Conservation (phyloP, 768 basidiomycete species). For the Russula brevipes region DNA sequence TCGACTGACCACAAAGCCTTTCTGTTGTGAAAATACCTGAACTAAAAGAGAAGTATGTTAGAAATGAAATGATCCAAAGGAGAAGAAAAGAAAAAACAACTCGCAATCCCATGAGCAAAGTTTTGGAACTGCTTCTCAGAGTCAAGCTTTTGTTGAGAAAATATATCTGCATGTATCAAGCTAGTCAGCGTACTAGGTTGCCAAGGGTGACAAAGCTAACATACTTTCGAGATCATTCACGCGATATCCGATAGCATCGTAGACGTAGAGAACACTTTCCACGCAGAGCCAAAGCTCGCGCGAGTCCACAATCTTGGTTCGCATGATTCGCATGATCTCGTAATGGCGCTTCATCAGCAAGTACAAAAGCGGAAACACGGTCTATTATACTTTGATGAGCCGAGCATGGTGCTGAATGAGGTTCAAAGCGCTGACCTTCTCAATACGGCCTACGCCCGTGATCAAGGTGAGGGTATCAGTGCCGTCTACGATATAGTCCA, state of each 20-base stretch:
- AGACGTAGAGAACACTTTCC: not conserved
- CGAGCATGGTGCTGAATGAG: not conserved
- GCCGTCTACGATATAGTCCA: conserved; percentile 31
- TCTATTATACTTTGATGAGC: conserved; percentile 2
- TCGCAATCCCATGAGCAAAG: conserved; percentile 26
- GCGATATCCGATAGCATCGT: conserved; percentile 5
- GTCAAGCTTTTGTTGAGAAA: conserved; percentile 25
- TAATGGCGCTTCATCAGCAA: conserved; percentile 25
- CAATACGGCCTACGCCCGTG: conserved; percentile 29
- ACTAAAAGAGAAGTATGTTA: conserved; percentile 1
- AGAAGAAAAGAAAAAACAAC: not conserved
- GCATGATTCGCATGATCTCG: conserved; percentile 21
- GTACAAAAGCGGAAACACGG: conserved; percentile 20
- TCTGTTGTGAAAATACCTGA: not conserved
- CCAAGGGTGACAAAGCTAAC: not conserved
- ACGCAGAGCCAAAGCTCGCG: conserved; percentile 1
- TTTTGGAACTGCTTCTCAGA: conserved; percentile 23
- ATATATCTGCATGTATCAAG: conserved; percentile 16
- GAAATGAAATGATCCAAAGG: not conserved
- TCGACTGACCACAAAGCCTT: conserved; percentile 2
- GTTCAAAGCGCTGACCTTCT: conserved; percentile 26
- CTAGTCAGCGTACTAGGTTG: not conserved
- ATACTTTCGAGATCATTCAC: conserved; percentile 5
- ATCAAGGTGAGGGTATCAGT: conserved; percentile 30
- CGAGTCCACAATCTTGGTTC: conserved; percentile 1